Evolutionary conservation across 2,329 filamentous ascomycete genomes (phyloP).

Genomic region (Calonectria pseudoreteaudii): DNA sequence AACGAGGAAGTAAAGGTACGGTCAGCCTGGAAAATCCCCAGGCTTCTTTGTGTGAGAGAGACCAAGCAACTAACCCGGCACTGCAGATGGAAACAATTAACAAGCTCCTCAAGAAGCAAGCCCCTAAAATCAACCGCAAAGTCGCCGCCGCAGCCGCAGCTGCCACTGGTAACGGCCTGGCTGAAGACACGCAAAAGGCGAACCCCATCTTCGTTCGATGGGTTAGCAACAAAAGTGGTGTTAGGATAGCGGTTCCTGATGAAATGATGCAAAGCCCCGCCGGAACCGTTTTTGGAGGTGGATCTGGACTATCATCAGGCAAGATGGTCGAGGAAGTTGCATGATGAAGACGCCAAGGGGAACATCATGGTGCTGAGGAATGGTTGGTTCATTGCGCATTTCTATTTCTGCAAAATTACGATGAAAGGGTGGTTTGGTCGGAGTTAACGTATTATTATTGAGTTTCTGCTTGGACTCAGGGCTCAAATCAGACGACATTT

Average conservation of each 20-base stretch:
- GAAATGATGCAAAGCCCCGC: slow-evolving; percentile 75
- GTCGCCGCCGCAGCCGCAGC: slow-evolving; percentile 49
- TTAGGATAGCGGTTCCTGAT: slow-evolving; percentile 71
- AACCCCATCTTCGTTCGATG: slow-evolving; percentile 76
- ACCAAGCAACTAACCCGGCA: slow-evolving; percentile 7
- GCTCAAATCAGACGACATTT: background rate
- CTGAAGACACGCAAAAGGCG: slow-evolving; percentile 54
- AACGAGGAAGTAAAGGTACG: slow-evolving; percentile 73
- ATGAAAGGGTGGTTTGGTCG: background rate
- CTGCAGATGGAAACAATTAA: slow-evolving; percentile 89
- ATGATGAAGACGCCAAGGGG: slow-evolving; percentile 33
- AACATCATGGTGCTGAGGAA: background rate
- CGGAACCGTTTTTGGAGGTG: slow-evolving; percentile 67
- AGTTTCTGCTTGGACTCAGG: background rate
- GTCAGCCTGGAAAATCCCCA: background rate
- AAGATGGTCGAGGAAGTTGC: slow-evolving; percentile 69
- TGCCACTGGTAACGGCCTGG: slow-evolving; percentile 55
- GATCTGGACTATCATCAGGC: slow-evolving; percentile 47
- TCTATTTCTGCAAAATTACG: background rate
- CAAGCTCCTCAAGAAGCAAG: slow-evolving; percentile 87
- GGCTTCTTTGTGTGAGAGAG: slow-evolving; percentile 6
- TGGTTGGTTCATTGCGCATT: background rate
- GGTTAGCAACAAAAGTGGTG: slow-evolving; percentile 75
- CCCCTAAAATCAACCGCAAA: slow-evolving; percentile 76
- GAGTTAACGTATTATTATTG: background rate